A percentile compares a stretch with the other conserved stretches of the same genome.
These are phyloP conservation scores for Cordia subcordata DNA, from an alignment of 257 asterid species.

Conservation along the genomic window DNA sequence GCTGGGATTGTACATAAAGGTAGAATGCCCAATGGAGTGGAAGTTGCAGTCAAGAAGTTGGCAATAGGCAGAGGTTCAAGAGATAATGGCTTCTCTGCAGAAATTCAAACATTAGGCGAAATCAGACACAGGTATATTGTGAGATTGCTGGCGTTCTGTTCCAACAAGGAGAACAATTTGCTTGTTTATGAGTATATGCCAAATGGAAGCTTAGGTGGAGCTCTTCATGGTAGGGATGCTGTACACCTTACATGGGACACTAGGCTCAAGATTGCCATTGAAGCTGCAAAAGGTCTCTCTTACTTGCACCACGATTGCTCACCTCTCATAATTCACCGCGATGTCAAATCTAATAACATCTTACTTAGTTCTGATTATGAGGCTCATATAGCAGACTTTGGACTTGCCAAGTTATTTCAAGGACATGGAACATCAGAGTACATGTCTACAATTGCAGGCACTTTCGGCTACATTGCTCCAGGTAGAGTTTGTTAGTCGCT, in stretches of 20 bases:
- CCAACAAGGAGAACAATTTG: conserved; percentile 29
- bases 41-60: neutral
- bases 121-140: conserved; percentile 29
- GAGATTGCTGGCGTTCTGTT: conserved; percentile 24
- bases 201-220: too few relatives aligned
- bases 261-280: conserved; percentile 24
- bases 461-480: conserved; percentile 32
- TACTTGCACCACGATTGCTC: conserved; percentile 31
- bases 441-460: conserved; percentile 35
- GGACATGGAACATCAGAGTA: conserved; percentile 30
- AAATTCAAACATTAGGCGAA: neutral
- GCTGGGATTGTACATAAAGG: conserved; percentile 1
- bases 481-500: too few relatives aligned
- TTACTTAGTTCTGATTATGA: conserved; percentile 23
- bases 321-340: conserved; percentile 28
- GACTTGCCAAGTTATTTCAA: too few relatives aligned
- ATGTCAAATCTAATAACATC: too few relatives aligned
- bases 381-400: conserved; percentile 33
- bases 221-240: conserved; percentile 27
- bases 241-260: conserved; percentile 29
- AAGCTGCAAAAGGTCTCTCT: conserved; percentile 29
- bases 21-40: neutral
- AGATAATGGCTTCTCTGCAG: neutral
- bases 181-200: too few relatives aligned
- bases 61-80: neutral